Percentiles rank a stretch among this genome's conserved stretches.
phyloP scores from a whole-genome alignment of 495 filamentous ascomycete genomes.

The Daldinia concentrica region DNA sequence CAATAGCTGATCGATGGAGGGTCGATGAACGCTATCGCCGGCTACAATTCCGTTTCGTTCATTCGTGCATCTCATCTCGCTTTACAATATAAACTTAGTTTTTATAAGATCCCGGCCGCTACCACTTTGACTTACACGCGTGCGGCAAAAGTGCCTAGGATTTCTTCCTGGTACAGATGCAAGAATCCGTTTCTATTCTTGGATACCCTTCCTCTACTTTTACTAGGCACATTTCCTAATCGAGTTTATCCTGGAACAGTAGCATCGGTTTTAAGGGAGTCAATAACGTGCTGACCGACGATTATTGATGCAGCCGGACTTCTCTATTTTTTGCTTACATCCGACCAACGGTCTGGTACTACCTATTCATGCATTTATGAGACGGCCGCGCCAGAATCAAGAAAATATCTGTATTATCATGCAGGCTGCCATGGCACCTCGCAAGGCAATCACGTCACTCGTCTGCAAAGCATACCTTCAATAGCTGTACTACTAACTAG shows the following conservation, averaged over 20 bases:
- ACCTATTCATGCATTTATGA: conserved; percentile 6
- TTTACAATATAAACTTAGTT: conserved; percentile 11
- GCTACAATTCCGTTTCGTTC: conserved; percentile 25
- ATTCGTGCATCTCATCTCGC: conserved; percentile 9
- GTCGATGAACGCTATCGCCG: neutral
- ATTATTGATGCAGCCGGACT: conserved; percentile 14
- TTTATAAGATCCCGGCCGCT: neutral
- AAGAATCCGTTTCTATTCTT: conserved; percentile 41
- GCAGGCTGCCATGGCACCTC: conserved; percentile 9
- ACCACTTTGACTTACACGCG: conserved; percentile 21
- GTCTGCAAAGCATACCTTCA: neutral
- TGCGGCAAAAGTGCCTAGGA: conserved; percentile 30
- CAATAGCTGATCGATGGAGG: neutral
- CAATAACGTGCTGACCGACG: conserved; percentile 14
- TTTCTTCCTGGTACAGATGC: conserved; percentile 24
- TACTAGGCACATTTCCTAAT: conserved; percentile 27
- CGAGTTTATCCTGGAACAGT: conserved; percentile 32
- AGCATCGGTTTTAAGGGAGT: conserved; percentile 30
- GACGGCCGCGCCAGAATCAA: neutral
- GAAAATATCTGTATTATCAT: neutral
- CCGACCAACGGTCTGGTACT: neutral
- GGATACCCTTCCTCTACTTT: conserved; percentile 23
- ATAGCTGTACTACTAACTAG: conserved; percentile 24
- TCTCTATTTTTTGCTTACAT: conserved; percentile 2
- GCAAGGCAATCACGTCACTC: neutral